Evolutionary conservation across 106 monocot genomes (phyloP).

Genomic region (Amphibolis antarctica): DNA sequence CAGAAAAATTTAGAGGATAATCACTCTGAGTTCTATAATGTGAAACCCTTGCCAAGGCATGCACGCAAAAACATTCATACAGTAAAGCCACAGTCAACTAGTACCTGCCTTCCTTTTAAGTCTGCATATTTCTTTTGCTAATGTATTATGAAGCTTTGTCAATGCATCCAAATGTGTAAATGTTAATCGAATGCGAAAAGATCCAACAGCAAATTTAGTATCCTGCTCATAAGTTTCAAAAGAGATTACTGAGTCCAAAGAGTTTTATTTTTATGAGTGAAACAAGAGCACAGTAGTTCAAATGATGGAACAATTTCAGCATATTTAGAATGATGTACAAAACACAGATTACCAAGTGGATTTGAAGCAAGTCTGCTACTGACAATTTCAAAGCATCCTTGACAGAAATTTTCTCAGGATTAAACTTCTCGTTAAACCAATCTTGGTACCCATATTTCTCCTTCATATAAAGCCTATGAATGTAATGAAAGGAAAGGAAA

Average conservation of each 20-base stretch:
- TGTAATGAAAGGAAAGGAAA: not conserved
- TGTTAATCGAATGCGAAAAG: conserved; percentile 45
- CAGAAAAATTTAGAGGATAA: no score
- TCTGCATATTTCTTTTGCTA: conserved; percentile 22
- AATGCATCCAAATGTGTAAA: conserved; percentile 59
- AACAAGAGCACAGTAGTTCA: not conserved
- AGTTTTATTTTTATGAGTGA: not conserved
- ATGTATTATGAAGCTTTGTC: conserved; percentile 30
- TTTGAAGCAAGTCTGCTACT: conserved; percentile 47
- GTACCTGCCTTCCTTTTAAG: conserved; percentile 59
- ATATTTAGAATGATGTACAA: conserved; percentile 4
- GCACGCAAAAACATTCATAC: no score
- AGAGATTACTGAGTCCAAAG: not conserved
- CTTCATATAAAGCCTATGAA: conserved; percentile 65
- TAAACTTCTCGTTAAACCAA: conserved; percentile 44
- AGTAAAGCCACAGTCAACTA: no score
- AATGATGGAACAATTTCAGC: not conserved
- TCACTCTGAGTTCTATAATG: no score
- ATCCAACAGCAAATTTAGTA: conserved; percentile 33
- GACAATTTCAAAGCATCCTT: conserved; percentile 71
- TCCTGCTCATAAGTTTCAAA: conserved; percentile 31
- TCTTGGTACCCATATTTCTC: conserved; percentile 42
- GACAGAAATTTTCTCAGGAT: conserved; percentile 39
- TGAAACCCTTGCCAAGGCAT: no score
- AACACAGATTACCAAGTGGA: conserved; percentile 37